A percentile compares a stretch with the other conserved stretches of the same genome.
Evolutionary conservation across 495 filamentous ascomycete species (phyloP).

Genomic region (Penicillium paradoxum): DNA sequence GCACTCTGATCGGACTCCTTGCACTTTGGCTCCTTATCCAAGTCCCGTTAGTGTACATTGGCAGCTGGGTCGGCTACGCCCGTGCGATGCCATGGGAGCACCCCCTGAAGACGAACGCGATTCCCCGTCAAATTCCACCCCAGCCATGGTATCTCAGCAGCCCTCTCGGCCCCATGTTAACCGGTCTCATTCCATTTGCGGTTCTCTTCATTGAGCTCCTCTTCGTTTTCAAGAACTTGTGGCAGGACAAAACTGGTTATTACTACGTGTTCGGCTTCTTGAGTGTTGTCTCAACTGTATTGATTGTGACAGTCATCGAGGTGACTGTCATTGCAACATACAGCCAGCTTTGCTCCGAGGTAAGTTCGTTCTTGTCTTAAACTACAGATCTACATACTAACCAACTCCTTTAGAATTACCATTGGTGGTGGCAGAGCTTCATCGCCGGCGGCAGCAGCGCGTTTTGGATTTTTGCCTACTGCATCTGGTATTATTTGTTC

Average conservation of each 20-base stretch:
- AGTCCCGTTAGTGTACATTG: conserved; percentile 81
- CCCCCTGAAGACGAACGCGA: conserved; percentile 74
- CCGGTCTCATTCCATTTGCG: conserved; percentile 83
- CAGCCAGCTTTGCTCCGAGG: conserved; percentile 75
- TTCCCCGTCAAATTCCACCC: conserved; percentile 69
- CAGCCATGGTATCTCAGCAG: conserved; percentile 76
- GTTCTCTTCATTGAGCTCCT: conserved; percentile 92
- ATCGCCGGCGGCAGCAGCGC: conserved; percentile 73
- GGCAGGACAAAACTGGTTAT: conserved; percentile 91
- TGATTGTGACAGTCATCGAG: conserved; percentile 77
- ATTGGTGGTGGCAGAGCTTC: conserved; percentile 97
- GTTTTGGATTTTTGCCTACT: conserved; percentile 83
- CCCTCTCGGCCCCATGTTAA: conserved; percentile 59
- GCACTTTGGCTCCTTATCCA: conserved; percentile 86
- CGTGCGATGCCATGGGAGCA: conserved; percentile 70
- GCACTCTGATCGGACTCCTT: conserved; percentile 71
- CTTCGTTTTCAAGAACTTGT: conserved; percentile 86
- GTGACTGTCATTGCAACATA: conserved; percentile 89
- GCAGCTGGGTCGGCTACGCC: conserved; percentile 74
- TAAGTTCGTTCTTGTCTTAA: conserved; percentile 21
- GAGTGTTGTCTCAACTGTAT: conserved; percentile 66
- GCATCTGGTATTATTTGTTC: conserved; percentile 80
- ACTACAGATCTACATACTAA: conserved; percentile 6
- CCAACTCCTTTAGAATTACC: conserved; percentile 61
- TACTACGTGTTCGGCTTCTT: conserved; percentile 95